Base-by-base conservation (phyloP, 768 basidiomycete genomes). In the Leucosporidium scottii region DNA sequence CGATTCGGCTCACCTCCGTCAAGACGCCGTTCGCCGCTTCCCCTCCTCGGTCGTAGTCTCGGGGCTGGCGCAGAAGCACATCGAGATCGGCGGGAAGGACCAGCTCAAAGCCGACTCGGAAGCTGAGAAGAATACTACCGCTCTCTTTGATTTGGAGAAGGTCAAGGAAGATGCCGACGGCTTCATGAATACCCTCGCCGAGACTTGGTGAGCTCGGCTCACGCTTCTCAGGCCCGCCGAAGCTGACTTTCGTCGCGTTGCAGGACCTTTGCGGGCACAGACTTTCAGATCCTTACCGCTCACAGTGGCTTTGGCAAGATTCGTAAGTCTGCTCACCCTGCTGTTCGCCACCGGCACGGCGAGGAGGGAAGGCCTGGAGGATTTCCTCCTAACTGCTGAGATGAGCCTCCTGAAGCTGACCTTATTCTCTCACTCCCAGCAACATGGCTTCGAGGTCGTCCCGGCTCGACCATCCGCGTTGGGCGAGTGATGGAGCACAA, bases 251-350 rank as follows among this genome's bases (percentile, higher is more conserved):
- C 15, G 8, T 15, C 39, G 6, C 39, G 10, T 2, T 44, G 2
- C 39, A 44, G 39, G 39, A 44, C 39, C 39, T 44, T 44, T 13
- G 39, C 39, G 7, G 39, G 39, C 15, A 68, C 67, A 18, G 67
- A 68, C 55, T 68, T 68, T 36, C 67, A 68, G 59, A 64, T 68
- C 34, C 21, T 68, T 12, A 68, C 67, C 7, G 25, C 44, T 0
- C 39, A 63, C 8, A 57, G 54, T 20, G 67, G 67, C 10, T 68
- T 68, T 25, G 67, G 67, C 25, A 68, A 68, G 53, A 68, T 68
- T 21, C 67, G 67, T 68, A 8, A 17, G 62, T 44, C 44, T 36
- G 39, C 23, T 1, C 20, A n/a, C n/a, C n/a, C n/a, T n/a, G n/a
- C n/a, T n/a, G n/a, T n/a, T n/a, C n/a, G n/a, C n/a, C n/a, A n/a